Evolutionary conservation across 2,329 filamentous ascomycete genomes (phyloP).

Genomic region (Orbilia quercus): DNA sequence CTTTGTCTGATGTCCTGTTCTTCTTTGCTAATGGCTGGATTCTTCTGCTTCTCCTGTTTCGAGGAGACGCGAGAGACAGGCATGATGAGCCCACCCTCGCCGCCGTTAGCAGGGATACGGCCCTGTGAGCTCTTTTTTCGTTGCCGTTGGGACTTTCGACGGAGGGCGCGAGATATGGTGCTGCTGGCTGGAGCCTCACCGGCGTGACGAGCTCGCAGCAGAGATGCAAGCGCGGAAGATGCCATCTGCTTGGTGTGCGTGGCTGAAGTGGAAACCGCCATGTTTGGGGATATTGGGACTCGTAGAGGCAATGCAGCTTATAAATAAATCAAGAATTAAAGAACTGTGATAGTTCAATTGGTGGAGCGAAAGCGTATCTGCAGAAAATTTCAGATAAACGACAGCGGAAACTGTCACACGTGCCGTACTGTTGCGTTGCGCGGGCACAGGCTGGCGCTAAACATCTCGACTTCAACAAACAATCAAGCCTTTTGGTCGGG

Average conservation of each 20-base stretch:
- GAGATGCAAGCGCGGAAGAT: slow-evolving; percentile 33
- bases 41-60: slow-evolving; percentile 16
- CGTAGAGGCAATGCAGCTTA: slow-evolving; percentile 20
- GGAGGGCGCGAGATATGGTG: slow-evolving; percentile 47
- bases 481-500: no score
- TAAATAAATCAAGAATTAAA: not conserved
- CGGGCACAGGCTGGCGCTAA: slow-evolving; percentile 33
- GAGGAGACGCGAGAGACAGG: slow-evolving; percentile 8
- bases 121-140: slow-evolving; percentile 34
- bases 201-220: slow-evolving; percentile 39
- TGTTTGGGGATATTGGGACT: slow-evolving; percentile 15
- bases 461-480: no score
- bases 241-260: slow-evolving; percentile 42
- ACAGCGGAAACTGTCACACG: no score
- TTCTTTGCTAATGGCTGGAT: slow-evolving; percentile 39
- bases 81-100: slow-evolving; percentile 3
- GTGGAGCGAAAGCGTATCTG: not conserved
- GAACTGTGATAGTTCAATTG: not conserved
- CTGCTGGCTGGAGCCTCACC: slow-evolving; percentile 35
- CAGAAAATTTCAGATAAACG: slow-evolving; percentile 6
- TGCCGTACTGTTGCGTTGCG: not conserved
- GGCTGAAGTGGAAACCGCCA: slow-evolving; percentile 41
- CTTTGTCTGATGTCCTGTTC: slow-evolving; percentile 45
- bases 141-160: slow-evolving; percentile 48
- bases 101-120: slow-evolving; percentile 11